Conservation (phyloP, 1,284 basidiomycete species). For the Cystobasidium sp. region DNA sequence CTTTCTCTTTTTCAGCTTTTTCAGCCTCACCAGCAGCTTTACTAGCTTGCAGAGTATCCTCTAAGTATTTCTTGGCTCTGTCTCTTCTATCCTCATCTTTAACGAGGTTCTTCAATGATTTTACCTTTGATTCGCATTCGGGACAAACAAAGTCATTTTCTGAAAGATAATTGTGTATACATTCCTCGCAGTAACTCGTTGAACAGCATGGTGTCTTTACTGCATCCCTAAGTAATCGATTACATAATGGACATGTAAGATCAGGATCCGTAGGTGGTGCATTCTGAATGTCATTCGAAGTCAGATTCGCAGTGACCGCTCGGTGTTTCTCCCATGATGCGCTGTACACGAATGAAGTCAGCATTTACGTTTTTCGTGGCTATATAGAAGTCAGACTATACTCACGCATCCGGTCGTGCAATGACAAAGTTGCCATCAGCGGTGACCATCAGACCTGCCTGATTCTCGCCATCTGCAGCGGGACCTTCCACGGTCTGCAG, state of each 20-base stretch:
- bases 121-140: constrained; percentile 80
- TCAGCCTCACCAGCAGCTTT: constrained; percentile 63
- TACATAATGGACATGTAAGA: constrained; percentile 83
- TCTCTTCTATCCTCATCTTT: constrained; percentile 76
- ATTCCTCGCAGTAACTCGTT: constrained; percentile 90
- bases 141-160: constrained; percentile 93
- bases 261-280: constrained; percentile 72
- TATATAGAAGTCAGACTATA: constrained; percentile 46
- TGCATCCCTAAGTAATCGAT: constrained; percentile 83
- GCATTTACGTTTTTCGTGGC: not conserved
- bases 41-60: constrained; percentile 79
- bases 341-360: constrained; percentile 58
- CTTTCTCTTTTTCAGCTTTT: constrained; percentile 48
- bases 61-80: constrained; percentile 77
- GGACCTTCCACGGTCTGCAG: constrained; percentile 93
- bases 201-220: constrained; percentile 89
- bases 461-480: constrained; percentile 45
- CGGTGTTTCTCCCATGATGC: constrained; percentile 90
- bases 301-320: constrained; percentile 74
- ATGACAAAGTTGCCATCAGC: constrained; percentile 95
- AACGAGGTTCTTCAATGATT: constrained; percentile 79
- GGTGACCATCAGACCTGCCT: constrained; percentile 89
- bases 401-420: constrained; percentile 87
- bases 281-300: constrained; percentile 82
- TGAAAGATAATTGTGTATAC: constrained; percentile 84